These are phyloP conservation scores for Gentiana dahurica DNA, from an alignment of 257 asterid genomes.

Conservation along the genomic window DNA sequence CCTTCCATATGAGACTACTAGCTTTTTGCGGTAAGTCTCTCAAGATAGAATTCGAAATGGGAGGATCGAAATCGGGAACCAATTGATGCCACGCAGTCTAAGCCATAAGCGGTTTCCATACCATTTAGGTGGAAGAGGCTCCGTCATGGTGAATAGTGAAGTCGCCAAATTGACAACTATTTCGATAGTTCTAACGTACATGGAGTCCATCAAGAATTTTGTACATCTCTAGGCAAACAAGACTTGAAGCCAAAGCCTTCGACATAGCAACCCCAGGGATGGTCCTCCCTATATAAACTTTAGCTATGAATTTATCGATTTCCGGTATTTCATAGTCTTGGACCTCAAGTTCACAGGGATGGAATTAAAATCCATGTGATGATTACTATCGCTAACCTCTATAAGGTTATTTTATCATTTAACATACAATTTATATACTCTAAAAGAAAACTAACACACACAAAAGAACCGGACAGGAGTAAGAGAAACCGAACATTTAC, in stretches of 20 bases:
- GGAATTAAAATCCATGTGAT: slow-evolving; percentile 82
- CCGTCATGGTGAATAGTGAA: slow-evolving; percentile 35
- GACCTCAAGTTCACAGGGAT: slow-evolving; percentile 96
- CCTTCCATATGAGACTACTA: too few species aligned
- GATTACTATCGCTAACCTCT: slow-evolving; percentile 85
- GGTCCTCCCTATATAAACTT: slow-evolving; percentile 78
- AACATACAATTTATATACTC: neutral
- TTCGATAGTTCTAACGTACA: slow-evolving; percentile 79
- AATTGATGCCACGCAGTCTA: too few species aligned
- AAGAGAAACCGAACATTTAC: slow-evolving; percentile 46
- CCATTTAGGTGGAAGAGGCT: too few species aligned
- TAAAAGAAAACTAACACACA: neutral
- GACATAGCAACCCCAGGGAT: slow-evolving; percentile 88
- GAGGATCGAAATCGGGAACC: too few species aligned
- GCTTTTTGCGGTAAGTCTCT: too few species aligned
- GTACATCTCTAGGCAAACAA: too few species aligned
- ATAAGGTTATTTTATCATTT: neutral
- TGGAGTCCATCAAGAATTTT: slow-evolving; percentile 38
- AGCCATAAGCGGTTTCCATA: too few species aligned
- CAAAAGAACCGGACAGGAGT: neutral
- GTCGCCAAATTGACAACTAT: slow-evolving; percentile 81
- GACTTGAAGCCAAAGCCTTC: slow-evolving; percentile 60
- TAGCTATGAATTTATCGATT: slow-evolving; percentile 36
- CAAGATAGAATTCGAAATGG: too few species aligned
- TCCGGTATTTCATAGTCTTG: slow-evolving; percentile 52